Conservation (phyloP, 441 rosid species). For the Syzygium syzygioides region DNA sequence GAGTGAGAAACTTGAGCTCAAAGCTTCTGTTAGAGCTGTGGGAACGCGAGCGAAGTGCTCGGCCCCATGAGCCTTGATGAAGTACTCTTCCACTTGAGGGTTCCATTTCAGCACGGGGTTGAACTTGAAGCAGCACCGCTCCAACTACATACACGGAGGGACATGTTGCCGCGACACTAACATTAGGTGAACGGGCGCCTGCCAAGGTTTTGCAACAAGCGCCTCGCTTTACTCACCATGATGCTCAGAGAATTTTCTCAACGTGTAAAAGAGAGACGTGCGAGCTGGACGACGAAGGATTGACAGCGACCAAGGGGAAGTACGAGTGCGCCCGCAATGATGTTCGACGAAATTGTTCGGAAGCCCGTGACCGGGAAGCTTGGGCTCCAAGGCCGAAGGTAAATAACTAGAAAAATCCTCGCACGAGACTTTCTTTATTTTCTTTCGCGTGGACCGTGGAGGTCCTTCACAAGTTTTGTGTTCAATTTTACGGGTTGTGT, state of each 20-base stretch:
- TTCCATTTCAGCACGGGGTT: conserved; percentile 73
- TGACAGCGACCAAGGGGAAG: too few species aligned
- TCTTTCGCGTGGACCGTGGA: too few species aligned
- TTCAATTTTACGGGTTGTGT: too few species aligned
- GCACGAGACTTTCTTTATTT: too few species aligned
- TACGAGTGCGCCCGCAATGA: too few species aligned
- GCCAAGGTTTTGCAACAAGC: conserved; percentile 28
- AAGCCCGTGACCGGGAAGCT: too few species aligned
- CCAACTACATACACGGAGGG: conserved; percentile 16
- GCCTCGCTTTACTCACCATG: conserved; percentile 44
- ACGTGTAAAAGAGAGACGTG: neutral
- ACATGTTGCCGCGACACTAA: neutral
- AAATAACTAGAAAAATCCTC: too few species aligned
- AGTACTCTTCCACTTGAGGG: conserved; percentile 75
- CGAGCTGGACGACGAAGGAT: neutral
- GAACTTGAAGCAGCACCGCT: conserved; percentile 56
- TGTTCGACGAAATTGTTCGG: too few species aligned
- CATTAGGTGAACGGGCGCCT: neutral
- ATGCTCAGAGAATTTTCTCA: conserved; percentile 25
- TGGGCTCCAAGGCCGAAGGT: too few species aligned
- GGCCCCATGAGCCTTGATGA: conserved; percentile 71
- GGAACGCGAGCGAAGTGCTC: conserved; percentile 75
- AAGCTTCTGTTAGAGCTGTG: conserved; percentile 59
- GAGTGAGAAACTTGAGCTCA: neutral
- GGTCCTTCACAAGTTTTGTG: too few species aligned